These are phyloP conservation scores for Excoecaria agallocha DNA, from an alignment of 345 rosid species.

Conservation along the genomic window DNA sequence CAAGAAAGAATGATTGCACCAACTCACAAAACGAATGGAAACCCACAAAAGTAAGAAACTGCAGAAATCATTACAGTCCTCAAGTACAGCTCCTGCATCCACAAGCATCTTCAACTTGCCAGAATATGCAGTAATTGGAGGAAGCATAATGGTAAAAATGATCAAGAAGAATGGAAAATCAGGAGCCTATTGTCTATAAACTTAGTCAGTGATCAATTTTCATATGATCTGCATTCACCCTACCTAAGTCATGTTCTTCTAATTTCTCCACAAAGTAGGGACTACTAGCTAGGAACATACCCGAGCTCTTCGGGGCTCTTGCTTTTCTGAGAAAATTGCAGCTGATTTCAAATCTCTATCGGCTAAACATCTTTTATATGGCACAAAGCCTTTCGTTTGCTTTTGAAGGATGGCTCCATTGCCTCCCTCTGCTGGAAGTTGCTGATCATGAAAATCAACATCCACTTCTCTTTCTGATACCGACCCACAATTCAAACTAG, in stretches of 20 bases:
- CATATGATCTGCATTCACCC: background rate
- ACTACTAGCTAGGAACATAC: slow-evolving; percentile 38
- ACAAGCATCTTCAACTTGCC: background rate
- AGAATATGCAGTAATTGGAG: background rate
- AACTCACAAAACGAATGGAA: too few relatives aligned
- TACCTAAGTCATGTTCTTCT: background rate
- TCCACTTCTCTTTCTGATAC: slow-evolving; percentile 32
- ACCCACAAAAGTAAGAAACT: background rate
- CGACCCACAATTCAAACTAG: slow-evolving; percentile 42
- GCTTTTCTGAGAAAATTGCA: slow-evolving; percentile 38
- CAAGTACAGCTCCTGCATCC: background rate
- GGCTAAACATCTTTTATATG: slow-evolving; percentile 68
- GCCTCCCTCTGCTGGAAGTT: slow-evolving; percentile 12
- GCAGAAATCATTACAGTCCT: too few relatives aligned
- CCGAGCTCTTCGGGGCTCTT: slow-evolving; percentile 43
- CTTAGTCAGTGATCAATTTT: background rate
- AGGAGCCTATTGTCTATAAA: background rate
- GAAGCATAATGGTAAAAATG: background rate
- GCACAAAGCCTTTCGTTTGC: slow-evolving; percentile 45
- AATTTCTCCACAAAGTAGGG: background rate
- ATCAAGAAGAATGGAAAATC: too few relatives aligned
- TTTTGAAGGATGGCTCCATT: background rate
- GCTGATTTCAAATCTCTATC: slow-evolving; percentile 49
- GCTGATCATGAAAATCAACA: too few relatives aligned
- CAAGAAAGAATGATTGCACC: too few relatives aligned